Conservation (phyloP, 441 rosid genomes). For the Metrosideros polymorpha region DNA sequence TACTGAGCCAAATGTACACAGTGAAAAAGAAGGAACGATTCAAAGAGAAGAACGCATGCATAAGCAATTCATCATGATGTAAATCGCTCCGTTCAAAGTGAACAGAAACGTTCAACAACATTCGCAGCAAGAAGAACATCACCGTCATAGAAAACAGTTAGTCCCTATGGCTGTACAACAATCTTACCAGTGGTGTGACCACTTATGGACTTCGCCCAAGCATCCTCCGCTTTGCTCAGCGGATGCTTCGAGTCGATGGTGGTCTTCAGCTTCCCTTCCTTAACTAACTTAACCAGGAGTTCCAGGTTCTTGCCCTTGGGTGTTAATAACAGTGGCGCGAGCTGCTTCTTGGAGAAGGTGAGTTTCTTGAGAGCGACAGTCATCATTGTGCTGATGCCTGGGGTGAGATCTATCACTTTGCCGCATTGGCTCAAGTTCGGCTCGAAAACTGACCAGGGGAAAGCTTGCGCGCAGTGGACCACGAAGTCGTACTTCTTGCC, state of each 20-base stretch:
- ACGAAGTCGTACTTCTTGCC: slow-evolving; percentile 65
- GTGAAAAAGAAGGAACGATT: background rate
- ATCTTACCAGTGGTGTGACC: slow-evolving; percentile 81
- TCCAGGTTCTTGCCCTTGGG: slow-evolving; percentile 41
- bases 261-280: slow-evolving; percentile 65
- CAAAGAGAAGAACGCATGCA: background rate
- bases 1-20: background rate
- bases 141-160: background rate
- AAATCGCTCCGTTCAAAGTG: background rate
- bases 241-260: slow-evolving; percentile 52
- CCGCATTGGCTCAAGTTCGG: slow-evolving; percentile 41
- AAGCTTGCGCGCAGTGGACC: slow-evolving; percentile 47
- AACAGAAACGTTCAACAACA: background rate
- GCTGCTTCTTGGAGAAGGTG: slow-evolving; percentile 56
- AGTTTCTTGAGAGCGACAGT: slow-evolving; percentile 46
- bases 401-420: slow-evolving; percentile 62
- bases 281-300: slow-evolving; percentile 34
- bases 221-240: slow-evolving; percentile 63
- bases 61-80: background rate
- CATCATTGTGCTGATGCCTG: slow-evolving; percentile 30
- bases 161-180: slow-evolving; percentile 44
- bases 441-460: slow-evolving; percentile 56
- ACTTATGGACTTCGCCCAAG: slow-evolving; percentile 63
- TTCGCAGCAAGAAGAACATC: background rate
- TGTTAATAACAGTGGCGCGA: slow-evolving; percentile 31